These are phyloP conservation scores for Lentinula lateritia DNA, from an alignment of 768 basidiomycete species.

Conservation along the genomic window DNA sequence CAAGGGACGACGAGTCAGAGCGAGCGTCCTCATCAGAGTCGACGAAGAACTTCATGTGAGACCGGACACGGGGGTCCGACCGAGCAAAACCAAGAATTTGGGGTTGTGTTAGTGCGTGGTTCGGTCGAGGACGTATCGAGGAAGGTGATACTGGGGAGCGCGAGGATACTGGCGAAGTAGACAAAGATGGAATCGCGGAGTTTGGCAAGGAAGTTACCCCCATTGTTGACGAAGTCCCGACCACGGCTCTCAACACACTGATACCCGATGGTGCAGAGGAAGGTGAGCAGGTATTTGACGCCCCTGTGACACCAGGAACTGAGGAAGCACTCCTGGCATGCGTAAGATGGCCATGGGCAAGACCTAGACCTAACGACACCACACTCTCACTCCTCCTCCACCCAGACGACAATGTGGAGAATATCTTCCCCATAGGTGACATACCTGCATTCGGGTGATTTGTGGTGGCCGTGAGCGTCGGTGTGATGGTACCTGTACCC, in stretches of 20 bases:
- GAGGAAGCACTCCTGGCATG: background rate
- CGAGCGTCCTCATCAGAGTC: background rate
- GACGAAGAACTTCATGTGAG: background rate
- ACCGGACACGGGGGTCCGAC: background rate
- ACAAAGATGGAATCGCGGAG: background rate
- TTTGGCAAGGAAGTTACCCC: background rate
- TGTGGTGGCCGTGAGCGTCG: background rate
- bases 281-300: background rate
- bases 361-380: background rate
- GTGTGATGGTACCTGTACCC: background rate
- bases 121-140: background rate
- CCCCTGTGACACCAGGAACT: background rate
- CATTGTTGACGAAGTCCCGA: background rate
- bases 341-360: background rate
- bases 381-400: slow-evolving; percentile 2
- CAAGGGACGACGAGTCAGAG: background rate
- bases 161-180: background rate
- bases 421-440: slow-evolving; percentile 3
- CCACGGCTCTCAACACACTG: background rate
- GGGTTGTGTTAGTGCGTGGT: background rate
- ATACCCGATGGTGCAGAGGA: background rate
- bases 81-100: background rate
- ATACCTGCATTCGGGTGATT: background rate
- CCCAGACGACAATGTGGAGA: background rate
- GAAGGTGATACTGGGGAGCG: background rate